Evolutionary conservation across 2,329 filamentous ascomycete species (phyloP).

Genomic region (Apiospora koreana): DNA sequence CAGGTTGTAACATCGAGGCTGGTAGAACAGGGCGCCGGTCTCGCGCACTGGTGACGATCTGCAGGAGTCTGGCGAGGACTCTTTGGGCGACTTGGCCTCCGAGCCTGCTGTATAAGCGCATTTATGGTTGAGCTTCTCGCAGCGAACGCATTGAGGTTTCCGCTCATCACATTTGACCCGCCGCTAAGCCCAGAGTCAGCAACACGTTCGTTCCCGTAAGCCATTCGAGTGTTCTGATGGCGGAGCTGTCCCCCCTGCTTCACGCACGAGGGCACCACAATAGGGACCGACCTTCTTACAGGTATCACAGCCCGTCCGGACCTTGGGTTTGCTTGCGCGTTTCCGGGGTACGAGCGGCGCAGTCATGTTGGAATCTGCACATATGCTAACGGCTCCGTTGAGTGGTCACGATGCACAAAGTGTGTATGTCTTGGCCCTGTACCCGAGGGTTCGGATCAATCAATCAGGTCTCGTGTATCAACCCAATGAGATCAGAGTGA

Average conservation of each 20-base stretch:
- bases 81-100: background rate
- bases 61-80: background rate
- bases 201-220: background rate
- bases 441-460: background rate
- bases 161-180: constrained; percentile 12
- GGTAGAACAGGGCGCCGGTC: background rate
- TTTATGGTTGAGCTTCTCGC: constrained; percentile 4
- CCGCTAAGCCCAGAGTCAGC: constrained; percentile 5
- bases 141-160: constrained; percentile 4
- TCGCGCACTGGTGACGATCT: background rate
- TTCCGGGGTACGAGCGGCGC: constrained; percentile 9
- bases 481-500: constrained; percentile 2
- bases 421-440: background rate
- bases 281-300: constrained; percentile 11
- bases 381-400: background rate
- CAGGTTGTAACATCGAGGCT: constrained; percentile 6
- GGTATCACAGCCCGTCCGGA: constrained; percentile 10
- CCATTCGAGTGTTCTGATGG: background rate
- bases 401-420: background rate
- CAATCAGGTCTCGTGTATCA: background rate
- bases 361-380: background rate
- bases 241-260: background rate
- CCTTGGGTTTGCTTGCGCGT: constrained; percentile 11
- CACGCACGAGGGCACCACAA: background rate
- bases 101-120: background rate